Base-by-base conservation (phyloP, 1,284 basidiomycete species). In the Pisolithus thermaeus region DNA sequence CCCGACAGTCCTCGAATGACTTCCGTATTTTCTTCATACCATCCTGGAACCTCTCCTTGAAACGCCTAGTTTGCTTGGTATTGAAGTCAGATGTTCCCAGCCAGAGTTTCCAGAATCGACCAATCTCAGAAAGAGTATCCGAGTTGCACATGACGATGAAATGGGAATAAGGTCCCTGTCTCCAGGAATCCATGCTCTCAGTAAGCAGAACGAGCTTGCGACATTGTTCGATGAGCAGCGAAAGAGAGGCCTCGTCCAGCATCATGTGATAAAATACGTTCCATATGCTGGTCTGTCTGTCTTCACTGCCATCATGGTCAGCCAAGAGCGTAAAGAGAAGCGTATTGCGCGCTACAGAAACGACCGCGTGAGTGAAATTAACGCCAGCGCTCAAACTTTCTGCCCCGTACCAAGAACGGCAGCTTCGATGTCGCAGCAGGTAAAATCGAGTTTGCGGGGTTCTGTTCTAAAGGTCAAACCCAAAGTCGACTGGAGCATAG, bases 371-470 rank as follows among this genome's bases (percentile, higher is more conserved):
- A 32, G 32, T 20, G 48, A 32, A 41, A 12, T 14, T 35, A 40
- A 27, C 47, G 28, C 18, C 46, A 39, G 8, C 5, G 23, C 14
- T 28, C 11, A 2, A 7, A 22, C 22, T 40, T 11, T 30, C 25
- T 23, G 52, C 61, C 39, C 53, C 56, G 23, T 51, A 81, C 83
- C 80, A 16, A 84, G 61, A 1, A 83, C 66, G 0, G 74, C 82
- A 3, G 80, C 74, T 38, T 85, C 81, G 14, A 70, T 57, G 61
- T 84, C 82, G 51, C 77, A 79, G 52, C 81, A 84, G 1, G 82
- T 84, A 51, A 84, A 70, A 55, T 84, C 81, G 12, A 82, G 56
- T 11, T 54, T 63, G 18, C 77, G 72, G 7, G 59, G 49, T 23
- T 54, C 73, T 75, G 51, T 9, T 37, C 22, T 47, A 14, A 7